A percentile compares a stretch with the other conserved stretches of the same genome.
Conservation (phyloP, 805 yeast genomes). For the Wickerhamomyces queroliae region DNA sequence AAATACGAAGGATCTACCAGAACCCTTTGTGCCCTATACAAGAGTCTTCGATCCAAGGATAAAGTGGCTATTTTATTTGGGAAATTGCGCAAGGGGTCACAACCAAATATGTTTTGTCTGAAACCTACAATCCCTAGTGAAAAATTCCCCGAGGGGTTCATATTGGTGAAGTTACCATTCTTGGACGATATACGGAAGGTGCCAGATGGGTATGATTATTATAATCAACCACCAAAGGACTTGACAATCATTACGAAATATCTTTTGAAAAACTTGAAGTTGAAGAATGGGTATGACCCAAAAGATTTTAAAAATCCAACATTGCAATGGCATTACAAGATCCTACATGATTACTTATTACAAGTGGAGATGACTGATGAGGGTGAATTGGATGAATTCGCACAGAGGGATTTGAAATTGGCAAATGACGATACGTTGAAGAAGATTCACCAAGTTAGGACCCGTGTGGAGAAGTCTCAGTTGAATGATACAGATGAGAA, state of each 20-base stretch:
- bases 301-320: constrained; percentile 57
- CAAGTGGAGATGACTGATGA: constrained; percentile 41
- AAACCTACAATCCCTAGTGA: constrained; percentile 39
- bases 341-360: constrained; percentile 58
- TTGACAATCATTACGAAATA: constrained; percentile 17
- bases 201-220: constrained; percentile 35
- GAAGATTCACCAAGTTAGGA: constrained; percentile 24
- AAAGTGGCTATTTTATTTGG: constrained; percentile 75
- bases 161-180: constrained; percentile 64
- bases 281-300: constrained; percentile 50
- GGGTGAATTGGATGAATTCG: constrained; percentile 26
- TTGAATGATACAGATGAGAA: constrained; percentile 17
- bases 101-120: constrained; percentile 54
- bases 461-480: constrained; percentile 22
- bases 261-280: constrained; percentile 30
- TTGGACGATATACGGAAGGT: constrained; percentile 65
- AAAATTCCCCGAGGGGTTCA: constrained; percentile 65
- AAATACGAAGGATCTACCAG: constrained; percentile 55
- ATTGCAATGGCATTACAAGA: constrained; percentile 58
- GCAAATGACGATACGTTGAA: constrained; percentile 29
- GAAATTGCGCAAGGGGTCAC: constrained; percentile 42
- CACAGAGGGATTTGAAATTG: constrained; percentile 9
- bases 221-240: constrained; percentile 7
- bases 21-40: constrained; percentile 64
- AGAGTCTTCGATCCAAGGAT: constrained; percentile 43